phyloP scores from a whole-genome alignment of 352 stramenopile genomes.

The Globisporangium okanoganense region DNA sequence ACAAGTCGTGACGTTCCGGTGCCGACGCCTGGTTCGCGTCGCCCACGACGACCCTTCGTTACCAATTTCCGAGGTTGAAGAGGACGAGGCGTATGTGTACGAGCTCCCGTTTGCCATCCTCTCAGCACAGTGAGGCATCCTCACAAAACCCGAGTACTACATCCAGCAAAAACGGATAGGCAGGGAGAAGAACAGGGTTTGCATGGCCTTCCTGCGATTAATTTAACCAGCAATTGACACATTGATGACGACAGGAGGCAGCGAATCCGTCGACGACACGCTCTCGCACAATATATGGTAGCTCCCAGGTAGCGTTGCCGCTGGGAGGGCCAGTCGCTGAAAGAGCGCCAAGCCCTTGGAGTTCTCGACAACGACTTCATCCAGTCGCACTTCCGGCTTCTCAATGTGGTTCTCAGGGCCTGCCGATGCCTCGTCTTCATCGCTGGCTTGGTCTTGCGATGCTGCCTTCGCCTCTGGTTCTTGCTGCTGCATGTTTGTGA shows the following conservation, averaged over 20 bases:
- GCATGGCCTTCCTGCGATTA: not conserved
- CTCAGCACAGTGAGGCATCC: conserved; percentile 13
- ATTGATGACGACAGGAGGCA: conserved; percentile 14
- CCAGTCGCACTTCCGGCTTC: conserved; percentile 12
- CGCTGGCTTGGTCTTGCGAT: not conserved
- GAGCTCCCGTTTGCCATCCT: conserved; percentile 45
- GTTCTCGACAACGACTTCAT: conserved; percentile 21
- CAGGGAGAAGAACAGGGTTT: not conserved
- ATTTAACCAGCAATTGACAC: conserved; percentile 14
- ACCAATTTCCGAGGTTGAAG: conserved; percentile 13
- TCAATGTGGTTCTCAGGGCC: not conserved
- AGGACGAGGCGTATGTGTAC: conserved; percentile 33
- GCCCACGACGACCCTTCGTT: conserved; percentile 20
- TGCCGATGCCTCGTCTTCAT: not conserved
- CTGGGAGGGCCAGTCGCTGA: conserved; percentile 24
- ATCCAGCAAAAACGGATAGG: conserved; percentile 15
- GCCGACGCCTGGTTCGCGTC: conserved; percentile 28
- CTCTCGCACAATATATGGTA: conserved; percentile 48
- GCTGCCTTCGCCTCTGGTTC: not conserved
- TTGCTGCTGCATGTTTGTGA: not conserved
- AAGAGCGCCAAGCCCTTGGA: conserved; percentile 25
- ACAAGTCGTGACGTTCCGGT: conserved; percentile 47
- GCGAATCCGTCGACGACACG: conserved; percentile 19
- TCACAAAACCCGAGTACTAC: not conserved
- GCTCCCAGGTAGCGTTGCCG: conserved; percentile 21